A percentile compares a stretch with the other conserved stretches of the same genome.
Conservation (phyloP, 2,329 filamentous ascomycete species). For the Pleochaeta shiraiana region DNA sequence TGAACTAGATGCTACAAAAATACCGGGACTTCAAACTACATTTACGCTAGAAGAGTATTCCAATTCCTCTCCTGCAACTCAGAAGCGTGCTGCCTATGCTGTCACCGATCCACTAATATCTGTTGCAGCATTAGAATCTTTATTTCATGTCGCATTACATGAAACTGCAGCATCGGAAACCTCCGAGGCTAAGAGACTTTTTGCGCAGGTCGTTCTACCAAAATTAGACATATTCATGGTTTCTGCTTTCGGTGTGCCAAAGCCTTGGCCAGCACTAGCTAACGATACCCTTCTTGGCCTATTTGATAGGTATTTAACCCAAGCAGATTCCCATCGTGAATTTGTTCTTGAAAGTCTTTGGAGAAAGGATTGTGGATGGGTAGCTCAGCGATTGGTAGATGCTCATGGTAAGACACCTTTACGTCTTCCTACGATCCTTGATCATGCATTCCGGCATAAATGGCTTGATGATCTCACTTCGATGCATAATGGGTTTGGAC, state of each 20-base stretch:
- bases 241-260: conserved; percentile 54
- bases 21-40: conserved; percentile 59
- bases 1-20: conserved; percentile 63
- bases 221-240: conserved; percentile 64
- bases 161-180: conserved; percentile 38
- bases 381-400: conserved; percentile 58
- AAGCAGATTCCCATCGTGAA: conserved; percentile 54
- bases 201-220: conserved; percentile 44
- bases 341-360: conserved; percentile 85
- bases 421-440: conserved; percentile 46
- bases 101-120: conserved; percentile 77
- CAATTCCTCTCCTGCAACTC: conserved; percentile 35
- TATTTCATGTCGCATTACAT: conserved; percentile 42
- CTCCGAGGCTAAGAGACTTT: conserved; percentile 39
- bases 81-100: conserved; percentile 39
- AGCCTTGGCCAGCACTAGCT: conserved; percentile 55
- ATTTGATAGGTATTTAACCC: conserved; percentile 66
- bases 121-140: conserved; percentile 53
- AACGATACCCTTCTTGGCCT: conserved; percentile 54
- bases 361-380: conserved; percentile 77
- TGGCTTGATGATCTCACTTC: conserved; percentile 64
- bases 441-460: conserved; percentile 58
- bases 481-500: conserved; percentile 48
- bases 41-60: conserved; percentile 46
- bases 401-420: conserved; percentile 48